A percentile compares a stretch with the other conserved stretches of the same genome.
These are phyloP conservation scores for Gossypium schwendimanii DNA, from an alignment of 441 rosid species.

Conservation along the genomic window DNA sequence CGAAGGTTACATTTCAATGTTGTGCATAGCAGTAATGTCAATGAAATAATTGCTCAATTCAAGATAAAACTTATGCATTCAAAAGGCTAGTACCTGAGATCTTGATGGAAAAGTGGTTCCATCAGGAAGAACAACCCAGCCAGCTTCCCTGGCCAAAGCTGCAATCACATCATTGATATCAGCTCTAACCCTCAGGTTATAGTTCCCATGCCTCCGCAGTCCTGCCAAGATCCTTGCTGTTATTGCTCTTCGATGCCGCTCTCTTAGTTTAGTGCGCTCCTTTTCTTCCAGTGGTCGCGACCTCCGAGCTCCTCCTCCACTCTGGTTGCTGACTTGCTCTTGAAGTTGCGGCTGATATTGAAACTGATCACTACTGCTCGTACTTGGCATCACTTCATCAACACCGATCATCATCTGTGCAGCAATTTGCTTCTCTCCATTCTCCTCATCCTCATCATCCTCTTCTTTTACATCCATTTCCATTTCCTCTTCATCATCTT, in stretches of 20 bases:
- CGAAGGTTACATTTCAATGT: background rate
- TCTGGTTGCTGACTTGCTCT: constrained; percentile 71
- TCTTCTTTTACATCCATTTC: constrained; percentile 88
- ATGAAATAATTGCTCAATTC: background rate
- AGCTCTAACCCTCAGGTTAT: constrained; percentile 97
- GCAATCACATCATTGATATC: constrained; percentile 98
- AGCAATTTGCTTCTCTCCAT: constrained; percentile 41
- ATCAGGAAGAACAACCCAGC: constrained; percentile 99
- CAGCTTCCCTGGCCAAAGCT: constrained; percentile 99
- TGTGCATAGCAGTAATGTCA: background rate
- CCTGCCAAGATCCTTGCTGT: constrained; percentile 99
- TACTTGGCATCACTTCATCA: constrained; percentile 38
- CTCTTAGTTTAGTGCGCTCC: constrained; percentile 94
- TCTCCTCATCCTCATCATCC: constrained; percentile 50
- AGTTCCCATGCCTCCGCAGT: constrained; percentile 89
- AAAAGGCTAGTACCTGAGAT: constrained; percentile 63
- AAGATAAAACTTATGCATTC: constrained; percentile 6
- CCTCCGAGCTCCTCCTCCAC: constrained; percentile 72
- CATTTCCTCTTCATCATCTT: constrained; percentile 81
- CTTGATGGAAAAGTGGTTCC: constrained; percentile 96
- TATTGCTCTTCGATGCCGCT: constrained; percentile 93
- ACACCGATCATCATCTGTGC: constrained; percentile 39
- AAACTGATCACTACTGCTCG: constrained; percentile 53
- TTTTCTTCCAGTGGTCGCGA: constrained; percentile 88
- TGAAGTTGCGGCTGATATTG: constrained; percentile 59